Evolutionary conservation across 2,329 filamentous ascomycete genomes (phyloP).

Genomic region (Fusarium sp.): DNA sequence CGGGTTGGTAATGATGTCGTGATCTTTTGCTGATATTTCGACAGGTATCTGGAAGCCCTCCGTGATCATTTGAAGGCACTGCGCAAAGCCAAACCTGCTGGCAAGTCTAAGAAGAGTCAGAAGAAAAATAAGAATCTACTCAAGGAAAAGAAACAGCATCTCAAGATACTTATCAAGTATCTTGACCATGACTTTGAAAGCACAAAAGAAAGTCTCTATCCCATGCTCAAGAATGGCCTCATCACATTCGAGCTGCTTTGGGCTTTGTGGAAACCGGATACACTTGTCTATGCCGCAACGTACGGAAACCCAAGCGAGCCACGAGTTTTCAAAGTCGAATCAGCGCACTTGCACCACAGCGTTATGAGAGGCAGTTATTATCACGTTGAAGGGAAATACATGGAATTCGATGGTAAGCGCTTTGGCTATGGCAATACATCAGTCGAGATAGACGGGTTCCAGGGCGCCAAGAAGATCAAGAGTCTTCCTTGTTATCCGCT

Average conservation of each 20-base stretch:
- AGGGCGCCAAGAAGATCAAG: slow-evolving; percentile 83
- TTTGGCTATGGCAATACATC: slow-evolving; percentile 80
- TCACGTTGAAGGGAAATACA: slow-evolving; percentile 78
- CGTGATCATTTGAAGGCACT: slow-evolving; percentile 70
- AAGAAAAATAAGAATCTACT: slow-evolving; percentile 69
- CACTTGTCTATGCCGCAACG: slow-evolving; percentile 78
- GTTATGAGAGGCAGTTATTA: slow-evolving; percentile 81
- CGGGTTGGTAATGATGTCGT: neutral
- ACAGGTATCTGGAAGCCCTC: slow-evolving; percentile 82
- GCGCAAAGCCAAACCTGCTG: slow-evolving; percentile 63
- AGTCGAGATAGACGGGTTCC: slow-evolving; percentile 77
- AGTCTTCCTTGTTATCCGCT: slow-evolving; percentile 81
- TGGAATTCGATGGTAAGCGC: slow-evolving; percentile 88
- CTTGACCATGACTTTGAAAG: slow-evolving; percentile 84
- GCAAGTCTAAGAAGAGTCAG: slow-evolving; percentile 62
- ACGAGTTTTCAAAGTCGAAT: slow-evolving; percentile 83
- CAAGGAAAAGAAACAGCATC: slow-evolving; percentile 67
- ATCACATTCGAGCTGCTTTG: slow-evolving; percentile 91
- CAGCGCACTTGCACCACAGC: slow-evolving; percentile 73
- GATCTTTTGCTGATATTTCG: neutral
- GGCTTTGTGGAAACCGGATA: slow-evolving; percentile 90
- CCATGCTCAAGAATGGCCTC: slow-evolving; percentile 80
- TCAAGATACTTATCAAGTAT: slow-evolving; percentile 79
- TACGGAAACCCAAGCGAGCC: slow-evolving; percentile 82
- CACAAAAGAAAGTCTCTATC: slow-evolving; percentile 79